Evolutionary conservation across 106 monocot genomes (phyloP).

Genomic region (Ottelia alismoides): DNA sequence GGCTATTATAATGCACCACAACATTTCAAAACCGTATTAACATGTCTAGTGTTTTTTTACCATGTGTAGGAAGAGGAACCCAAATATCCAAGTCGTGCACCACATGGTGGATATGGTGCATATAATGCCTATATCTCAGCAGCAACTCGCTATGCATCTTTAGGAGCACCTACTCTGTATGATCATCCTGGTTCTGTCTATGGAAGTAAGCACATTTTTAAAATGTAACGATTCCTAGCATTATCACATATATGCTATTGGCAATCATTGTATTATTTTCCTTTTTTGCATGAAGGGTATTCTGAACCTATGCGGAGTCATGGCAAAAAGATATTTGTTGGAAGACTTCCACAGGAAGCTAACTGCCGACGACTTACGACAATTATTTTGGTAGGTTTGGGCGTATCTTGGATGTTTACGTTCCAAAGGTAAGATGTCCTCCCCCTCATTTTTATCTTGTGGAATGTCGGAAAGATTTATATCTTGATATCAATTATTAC

Average conservation of each 20-base stretch:
- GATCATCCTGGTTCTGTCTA: constrained; percentile 62
- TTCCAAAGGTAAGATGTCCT: constrained; percentile 99
- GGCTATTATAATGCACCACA: no score
- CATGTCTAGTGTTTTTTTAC: neutral
- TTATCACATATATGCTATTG: no score
- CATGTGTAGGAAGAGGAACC: constrained; percentile 59
- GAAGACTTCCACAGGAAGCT: constrained; percentile 93
- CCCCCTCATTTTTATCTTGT: no score
- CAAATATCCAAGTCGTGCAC: constrained; percentile 41
- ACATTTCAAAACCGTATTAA: no score
- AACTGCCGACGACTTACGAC: constrained; percentile 69
- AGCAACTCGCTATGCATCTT: constrained; percentile 82
- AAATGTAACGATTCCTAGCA: no score
- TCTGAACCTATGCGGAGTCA: constrained; percentile 43
- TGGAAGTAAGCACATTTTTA: constrained; percentile 49
- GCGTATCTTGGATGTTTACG: constrained; percentile 79
- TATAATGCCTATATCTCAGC: constrained; percentile 89
- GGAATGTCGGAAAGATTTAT: no score
- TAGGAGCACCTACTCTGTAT: constrained; percentile 92
- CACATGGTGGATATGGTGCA: constrained; percentile 88
- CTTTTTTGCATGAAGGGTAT: no score
- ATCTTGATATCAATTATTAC: no score
- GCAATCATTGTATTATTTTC: no score
- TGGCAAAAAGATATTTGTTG: constrained; percentile 94
- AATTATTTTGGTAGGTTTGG: constrained; percentile 95